Conservation (phyloP, 176 grass and related monocot genomes). For the barley (Hordeum vulgare) region MorexV3_pseudomolecules_assembly NC_058524.1:78821772-78822271, state of each 20-base stretch:
- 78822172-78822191: conserved; percentile 48
- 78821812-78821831: conserved; percentile 52
- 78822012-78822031: conserved; percentile 62
- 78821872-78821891: conserved; percentile 51
- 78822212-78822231: conserved; percentile 25
- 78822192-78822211: conserved; percentile 58
- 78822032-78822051: conserved; percentile 42
- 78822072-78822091: conserved; percentile 73
- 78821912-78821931: conserved; percentile 43
- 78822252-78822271: conserved; percentile 42
- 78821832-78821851: conserved; percentile 18
- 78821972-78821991: conserved; percentile 53
- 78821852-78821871: conserved; percentile 15
- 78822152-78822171: conserved; percentile 52
- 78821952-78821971: conserved; percentile 41
- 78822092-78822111: conserved; percentile 63
- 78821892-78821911: conserved; percentile 67
- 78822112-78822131: conserved; percentile 73
- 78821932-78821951: conserved; percentile 34
- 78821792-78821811: conserved; percentile 71
- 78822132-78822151: conserved; percentile 50
- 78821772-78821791: conserved; percentile 48
- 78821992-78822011: conserved; percentile 59
- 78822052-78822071: conserved; percentile 39
- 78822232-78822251: conserved; percentile 39